These are phyloP conservation scores for Neopestalotiopsis sp. DNA, from an alignment of 2,329 filamentous ascomycete species.

Conservation along the genomic window DNA sequence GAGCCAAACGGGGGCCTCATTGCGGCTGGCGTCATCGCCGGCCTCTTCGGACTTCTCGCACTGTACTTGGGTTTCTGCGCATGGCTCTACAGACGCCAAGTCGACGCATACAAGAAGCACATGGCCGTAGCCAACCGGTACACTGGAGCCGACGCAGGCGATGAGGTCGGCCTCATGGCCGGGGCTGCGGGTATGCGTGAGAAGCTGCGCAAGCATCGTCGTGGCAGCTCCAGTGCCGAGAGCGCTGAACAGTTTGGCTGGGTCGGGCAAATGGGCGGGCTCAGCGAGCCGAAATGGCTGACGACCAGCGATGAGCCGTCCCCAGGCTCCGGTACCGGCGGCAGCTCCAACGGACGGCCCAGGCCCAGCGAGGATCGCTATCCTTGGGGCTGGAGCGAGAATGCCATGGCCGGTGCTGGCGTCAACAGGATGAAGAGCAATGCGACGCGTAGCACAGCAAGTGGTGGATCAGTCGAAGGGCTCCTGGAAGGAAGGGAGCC, in stretches of 20 bases:
- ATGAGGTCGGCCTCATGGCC: constrained; percentile 20
- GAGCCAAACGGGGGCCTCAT: constrained; percentile 45
- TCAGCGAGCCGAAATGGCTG: constrained; percentile 28
- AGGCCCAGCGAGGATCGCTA: constrained; percentile 34
- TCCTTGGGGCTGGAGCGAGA: constrained; percentile 29
- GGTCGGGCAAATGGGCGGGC: constrained; percentile 33
- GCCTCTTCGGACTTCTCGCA: constrained; percentile 65
- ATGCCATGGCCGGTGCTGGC: constrained; percentile 24
- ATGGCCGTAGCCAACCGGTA: constrained; percentile 68
- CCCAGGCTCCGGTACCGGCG: constrained; percentile 23
- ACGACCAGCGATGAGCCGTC: constrained; percentile 28
- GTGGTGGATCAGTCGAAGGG: constrained; percentile 40
- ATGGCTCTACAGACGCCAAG: constrained; percentile 75
- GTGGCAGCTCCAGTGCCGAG: constrained; percentile 14
- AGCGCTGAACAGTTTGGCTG: constrained; percentile 31
- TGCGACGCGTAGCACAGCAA: constrained; percentile 41
- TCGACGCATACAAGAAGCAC: constrained; percentile 72
- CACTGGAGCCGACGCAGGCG: constrained; percentile 46
- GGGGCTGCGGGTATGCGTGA: constrained; percentile 23
- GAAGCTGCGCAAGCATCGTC: constrained; percentile 31
- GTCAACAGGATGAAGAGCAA: constrained; percentile 34
- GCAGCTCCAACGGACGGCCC: constrained; percentile 15
- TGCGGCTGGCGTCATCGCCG: constrained; percentile 63
- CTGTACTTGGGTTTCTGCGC: constrained; percentile 73
- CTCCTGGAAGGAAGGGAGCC: constrained; percentile 61